Evolutionary conservation across 257 asterid species (phyloP).

Genomic region (Gentiana straminea): DNA sequence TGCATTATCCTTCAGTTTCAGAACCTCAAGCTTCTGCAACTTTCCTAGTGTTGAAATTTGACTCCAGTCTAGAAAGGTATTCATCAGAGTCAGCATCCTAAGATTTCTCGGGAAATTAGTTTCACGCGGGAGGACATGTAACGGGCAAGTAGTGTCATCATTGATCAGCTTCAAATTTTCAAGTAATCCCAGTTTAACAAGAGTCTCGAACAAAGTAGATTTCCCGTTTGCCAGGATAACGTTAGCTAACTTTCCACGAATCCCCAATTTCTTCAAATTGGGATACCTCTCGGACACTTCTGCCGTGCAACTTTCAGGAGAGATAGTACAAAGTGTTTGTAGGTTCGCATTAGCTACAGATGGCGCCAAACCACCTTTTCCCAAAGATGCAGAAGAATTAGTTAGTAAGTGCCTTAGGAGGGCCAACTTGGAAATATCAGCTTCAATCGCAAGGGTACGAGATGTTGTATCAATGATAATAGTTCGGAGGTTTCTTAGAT

Average conservation of each 20-base stretch:
- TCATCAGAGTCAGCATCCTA: slow-evolving; percentile 9
- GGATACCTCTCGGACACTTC: slow-evolving; percentile 36
- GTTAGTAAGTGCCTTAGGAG: slow-evolving; percentile 4
- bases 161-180: slow-evolving; percentile 34
- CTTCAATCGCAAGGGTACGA: not conserved
- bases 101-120: slow-evolving; percentile 4
- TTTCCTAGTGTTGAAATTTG: slow-evolving; percentile 8
- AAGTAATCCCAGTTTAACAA: slow-evolving; percentile 29
- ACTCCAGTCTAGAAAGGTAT: slow-evolving; percentile 8
- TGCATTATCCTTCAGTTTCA: slow-evolving; percentile 14
- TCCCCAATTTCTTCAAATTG: slow-evolving; percentile 31
- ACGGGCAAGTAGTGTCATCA: slow-evolving; percentile 13
- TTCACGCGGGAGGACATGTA: slow-evolving; percentile 8
- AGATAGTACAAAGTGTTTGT: slow-evolving; percentile 41
- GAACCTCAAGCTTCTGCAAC: slow-evolving; percentile 7
- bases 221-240: slow-evolving; percentile 23
- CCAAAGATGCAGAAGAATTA: slow-evolving; percentile 7
- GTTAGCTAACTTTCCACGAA: slow-evolving; percentile 27
- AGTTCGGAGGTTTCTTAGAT: slow-evolving; percentile 10
- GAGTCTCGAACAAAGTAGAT: slow-evolving; percentile 23
- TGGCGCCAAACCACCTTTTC: slow-evolving; percentile 20
- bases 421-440: slow-evolving; percentile 8
- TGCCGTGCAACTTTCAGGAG: slow-evolving; percentile 46
- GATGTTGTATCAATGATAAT: slow-evolving; percentile 6
- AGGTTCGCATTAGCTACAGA: slow-evolving; percentile 17